Percentiles rank a stretch among this genome's conserved stretches.
Conservation (phyloP, 768 basidiomycete genomes). For the Termitomyces sp. region DNA sequence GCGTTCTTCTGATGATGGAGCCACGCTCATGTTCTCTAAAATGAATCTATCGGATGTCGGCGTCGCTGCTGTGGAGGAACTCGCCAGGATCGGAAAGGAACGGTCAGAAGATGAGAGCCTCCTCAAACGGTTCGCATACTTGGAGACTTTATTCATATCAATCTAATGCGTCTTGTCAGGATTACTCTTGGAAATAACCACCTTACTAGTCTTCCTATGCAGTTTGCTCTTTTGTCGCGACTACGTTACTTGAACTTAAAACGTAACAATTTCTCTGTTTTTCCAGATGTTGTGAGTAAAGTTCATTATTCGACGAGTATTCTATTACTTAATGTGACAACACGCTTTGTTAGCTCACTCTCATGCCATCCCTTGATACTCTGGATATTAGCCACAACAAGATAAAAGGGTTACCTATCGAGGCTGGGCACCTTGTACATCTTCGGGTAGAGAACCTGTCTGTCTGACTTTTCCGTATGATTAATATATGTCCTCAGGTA, state of each 20-base stretch:
- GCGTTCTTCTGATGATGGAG: constrained; percentile 71
- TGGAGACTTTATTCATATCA: background rate
- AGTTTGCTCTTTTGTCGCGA: constrained; percentile 68
- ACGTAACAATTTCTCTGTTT: constrained; percentile 75
- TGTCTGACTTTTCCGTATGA: background rate
- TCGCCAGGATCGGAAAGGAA: constrained; percentile 58
- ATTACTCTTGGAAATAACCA: constrained; percentile 87
- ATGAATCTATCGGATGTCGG: constrained; percentile 75
- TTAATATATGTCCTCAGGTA: constrained; percentile 47
- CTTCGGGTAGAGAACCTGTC: constrained; percentile 54
- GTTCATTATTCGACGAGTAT: constrained; percentile 27
- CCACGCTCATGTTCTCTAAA: constrained; percentile 83
- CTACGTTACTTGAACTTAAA: constrained; percentile 86
- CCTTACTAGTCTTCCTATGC: constrained; percentile 70
- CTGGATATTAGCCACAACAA: constrained; percentile 94
- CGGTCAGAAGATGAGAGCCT: constrained; percentile 46
- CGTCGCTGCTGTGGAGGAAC: constrained; percentile 68
- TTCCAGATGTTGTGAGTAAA: constrained; percentile 75
- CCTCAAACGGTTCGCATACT: constrained; percentile 55
- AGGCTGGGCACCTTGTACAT: constrained; percentile 74
- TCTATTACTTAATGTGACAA: background rate
- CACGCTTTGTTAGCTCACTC: constrained; percentile 59
- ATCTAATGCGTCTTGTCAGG: constrained; percentile 38
- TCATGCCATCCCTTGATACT: constrained; percentile 86
- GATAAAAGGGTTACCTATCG: constrained; percentile 72